Evolutionary conservation across 352 stramenopile genomes (phyloP).

Genomic region (Phytophthora hibernalis): DNA sequence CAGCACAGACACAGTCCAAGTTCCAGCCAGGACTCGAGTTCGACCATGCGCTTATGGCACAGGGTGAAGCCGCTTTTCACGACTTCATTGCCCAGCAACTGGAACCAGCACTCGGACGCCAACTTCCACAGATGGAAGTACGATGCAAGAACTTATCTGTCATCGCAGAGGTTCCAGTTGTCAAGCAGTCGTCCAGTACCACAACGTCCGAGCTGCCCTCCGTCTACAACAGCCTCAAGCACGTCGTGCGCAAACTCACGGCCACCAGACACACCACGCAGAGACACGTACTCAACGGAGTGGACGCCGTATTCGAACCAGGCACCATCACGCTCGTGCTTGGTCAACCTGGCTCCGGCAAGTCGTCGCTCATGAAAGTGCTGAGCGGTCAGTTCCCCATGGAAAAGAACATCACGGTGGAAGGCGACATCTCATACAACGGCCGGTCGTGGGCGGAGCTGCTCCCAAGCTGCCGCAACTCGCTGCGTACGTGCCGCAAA

Average conservation of each 20-base stretch:
- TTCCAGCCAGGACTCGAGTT: constrained; percentile 16
- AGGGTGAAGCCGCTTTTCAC: constrained; percentile 32
- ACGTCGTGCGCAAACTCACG: constrained; percentile 17
- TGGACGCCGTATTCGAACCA: constrained; percentile 47
- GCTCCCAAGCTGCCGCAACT: constrained; percentile 25
- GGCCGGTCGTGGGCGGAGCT: constrained; percentile 6
- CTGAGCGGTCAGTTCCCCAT: constrained; percentile 38
- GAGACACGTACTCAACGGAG: constrained; percentile 35
- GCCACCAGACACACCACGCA: constrained; percentile 12
- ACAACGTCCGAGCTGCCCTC: constrained; percentile 33
- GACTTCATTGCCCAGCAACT: constrained; percentile 32
- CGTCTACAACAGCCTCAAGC: constrained; percentile 38
- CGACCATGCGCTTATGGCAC: constrained; percentile 29
- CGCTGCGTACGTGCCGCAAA: constrained; percentile 28
- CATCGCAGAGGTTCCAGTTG: constrained; percentile 33
- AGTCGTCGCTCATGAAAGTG: constrained; percentile 48
- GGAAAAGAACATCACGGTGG: constrained; percentile 30
- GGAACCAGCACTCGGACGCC: constrained; percentile 30
- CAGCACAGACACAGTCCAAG: constrained; percentile 1
- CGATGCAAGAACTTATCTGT: constrained; percentile 46
- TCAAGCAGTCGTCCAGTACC: constrained; percentile 14
- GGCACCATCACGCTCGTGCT: constrained; percentile 48
- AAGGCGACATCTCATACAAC: constrained; percentile 43
- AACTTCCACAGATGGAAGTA: constrained; percentile 46
- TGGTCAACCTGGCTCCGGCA: constrained; percentile 47